phyloP scores from a whole-genome alignment of 2,329 filamentous ascomycete species.

The Orbilia ellipsospora region DNA sequence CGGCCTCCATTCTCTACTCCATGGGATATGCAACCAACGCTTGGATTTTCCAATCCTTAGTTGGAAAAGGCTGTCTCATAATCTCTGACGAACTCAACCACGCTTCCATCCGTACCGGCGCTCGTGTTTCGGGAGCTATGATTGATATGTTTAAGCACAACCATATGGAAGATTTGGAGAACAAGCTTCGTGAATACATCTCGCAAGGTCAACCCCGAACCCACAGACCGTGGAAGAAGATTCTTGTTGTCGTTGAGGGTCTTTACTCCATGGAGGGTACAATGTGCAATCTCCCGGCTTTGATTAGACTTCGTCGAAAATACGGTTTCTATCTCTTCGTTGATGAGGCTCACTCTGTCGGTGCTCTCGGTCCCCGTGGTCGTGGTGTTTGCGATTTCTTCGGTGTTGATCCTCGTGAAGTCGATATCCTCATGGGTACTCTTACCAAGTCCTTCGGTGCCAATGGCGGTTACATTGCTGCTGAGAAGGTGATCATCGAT shows the following conservation, averaged over 20 bases:
- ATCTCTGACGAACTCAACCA: slow-evolving; percentile 98
- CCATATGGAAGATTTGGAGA: slow-evolving; percentile 88
- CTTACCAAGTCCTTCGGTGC: slow-evolving; percentile 98
- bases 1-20: slow-evolving; percentile 94
- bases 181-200: slow-evolving; percentile 87
- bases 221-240: slow-evolving; percentile 99
- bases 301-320: slow-evolving; percentile 86
- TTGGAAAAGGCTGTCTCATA: slow-evolving; percentile 91
- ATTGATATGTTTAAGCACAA: slow-evolving; percentile 99
- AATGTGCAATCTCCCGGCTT: slow-evolving; percentile 94
- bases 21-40: slow-evolving; percentile 99
- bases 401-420: slow-evolving; percentile 82
- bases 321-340: slow-evolving; percentile 98
- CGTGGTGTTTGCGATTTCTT: slow-evolving; percentile 98
- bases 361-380: slow-evolving; percentile 86
- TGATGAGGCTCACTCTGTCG: slow-evolving; percentile 95
- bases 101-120: slow-evolving; percentile 94
- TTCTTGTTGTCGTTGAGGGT: slow-evolving; percentile 93
- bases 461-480: slow-evolving; percentile 94
- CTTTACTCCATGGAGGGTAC: slow-evolving; percentile 99
- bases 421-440: slow-evolving; percentile 98
- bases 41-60: slow-evolving; percentile 88
- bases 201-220: slow-evolving; percentile 96
- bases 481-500: slow-evolving; percentile 88
- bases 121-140: slow-evolving; percentile 91